phyloP scores from a whole-genome alignment of 768 basidiomycete species.

The Lanmaoa pseudosensibilis region DNA sequence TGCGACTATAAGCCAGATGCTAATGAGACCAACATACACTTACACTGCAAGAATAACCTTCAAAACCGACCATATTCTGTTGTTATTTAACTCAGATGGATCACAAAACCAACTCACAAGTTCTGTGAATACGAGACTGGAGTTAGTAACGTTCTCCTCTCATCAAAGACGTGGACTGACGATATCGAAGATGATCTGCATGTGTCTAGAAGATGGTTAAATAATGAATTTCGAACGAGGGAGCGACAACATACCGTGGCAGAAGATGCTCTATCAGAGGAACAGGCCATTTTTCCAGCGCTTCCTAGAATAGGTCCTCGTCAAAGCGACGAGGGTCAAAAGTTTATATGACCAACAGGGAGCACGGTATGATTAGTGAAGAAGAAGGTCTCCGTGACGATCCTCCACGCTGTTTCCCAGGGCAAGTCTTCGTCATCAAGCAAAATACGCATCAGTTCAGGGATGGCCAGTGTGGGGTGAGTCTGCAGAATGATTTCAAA shows the following conservation, averaged over 20 bases:
- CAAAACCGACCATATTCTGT: not conserved
- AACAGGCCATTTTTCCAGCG: constrained; percentile 91
- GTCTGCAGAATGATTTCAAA: constrained; percentile 50
- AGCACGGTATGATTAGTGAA: constrained; percentile 96
- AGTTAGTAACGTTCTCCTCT: constrained; percentile 17
- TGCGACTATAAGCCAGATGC: not conserved
- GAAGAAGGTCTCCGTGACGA: constrained; percentile 88
- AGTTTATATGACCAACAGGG: constrained; percentile 51
- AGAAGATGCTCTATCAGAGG: constrained; percentile 81
- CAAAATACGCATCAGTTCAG: constrained; percentile 90
- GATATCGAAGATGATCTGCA: constrained; percentile 93
- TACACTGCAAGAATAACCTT: constrained; percentile 67
- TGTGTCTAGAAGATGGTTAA: constrained; percentile 47
- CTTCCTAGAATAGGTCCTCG: constrained; percentile 50
- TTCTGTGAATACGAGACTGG: constrained; percentile 33
- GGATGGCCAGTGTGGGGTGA: constrained; percentile 93
- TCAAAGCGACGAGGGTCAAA: not conserved
- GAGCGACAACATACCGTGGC: constrained; percentile 52
- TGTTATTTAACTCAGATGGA: not conserved
- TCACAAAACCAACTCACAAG: constrained; percentile 22
- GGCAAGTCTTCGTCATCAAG: constrained; percentile 87
- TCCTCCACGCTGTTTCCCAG: constrained; percentile 86
- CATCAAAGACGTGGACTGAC: constrained; percentile 42
- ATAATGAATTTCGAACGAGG: not conserved
- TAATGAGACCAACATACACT: constrained; percentile 9